Conservation (phyloP, 306 rosid genomes). For the Senna tora region DNA sequence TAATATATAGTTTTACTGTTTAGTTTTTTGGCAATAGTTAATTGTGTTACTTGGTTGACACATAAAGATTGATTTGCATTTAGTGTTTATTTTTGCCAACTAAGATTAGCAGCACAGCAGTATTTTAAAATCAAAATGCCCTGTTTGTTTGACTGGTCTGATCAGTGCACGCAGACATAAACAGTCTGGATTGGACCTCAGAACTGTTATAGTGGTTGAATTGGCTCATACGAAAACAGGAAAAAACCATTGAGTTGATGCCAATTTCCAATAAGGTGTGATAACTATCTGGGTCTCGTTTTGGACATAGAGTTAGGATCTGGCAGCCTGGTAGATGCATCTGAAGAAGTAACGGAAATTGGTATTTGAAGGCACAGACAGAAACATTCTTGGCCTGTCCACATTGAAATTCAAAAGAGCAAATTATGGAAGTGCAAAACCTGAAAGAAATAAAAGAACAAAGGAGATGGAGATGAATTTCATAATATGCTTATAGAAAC, state of each 20-base stretch:
- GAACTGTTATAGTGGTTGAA: constrained; percentile 2
- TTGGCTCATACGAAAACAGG: neutral
- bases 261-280: neutral
- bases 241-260: neutral
- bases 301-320: constrained; percentile 6
- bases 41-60: constrained; percentile 11
- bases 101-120: neutral
- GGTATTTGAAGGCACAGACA: neutral
- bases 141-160: neutral
- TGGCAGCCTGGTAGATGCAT: constrained; percentile 20
- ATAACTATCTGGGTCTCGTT: neutral
- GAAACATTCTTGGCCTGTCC: neutral
- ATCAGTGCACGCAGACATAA: neutral
- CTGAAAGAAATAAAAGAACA: neutral
- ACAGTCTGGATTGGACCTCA: neutral
- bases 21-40: neutral
- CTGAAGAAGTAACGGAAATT: neutral
- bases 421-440: neutral
- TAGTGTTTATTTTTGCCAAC: neutral
- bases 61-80: constrained; percentile 1
- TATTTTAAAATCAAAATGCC: neutral
- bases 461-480: neutral
- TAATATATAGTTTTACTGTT: neutral
- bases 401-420: constrained; percentile 8
- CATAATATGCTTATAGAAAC: neutral